Evolutionary conservation across 805 yeast genomes (phyloP).

Genomic region (Saccharomyces jurei): DNA sequence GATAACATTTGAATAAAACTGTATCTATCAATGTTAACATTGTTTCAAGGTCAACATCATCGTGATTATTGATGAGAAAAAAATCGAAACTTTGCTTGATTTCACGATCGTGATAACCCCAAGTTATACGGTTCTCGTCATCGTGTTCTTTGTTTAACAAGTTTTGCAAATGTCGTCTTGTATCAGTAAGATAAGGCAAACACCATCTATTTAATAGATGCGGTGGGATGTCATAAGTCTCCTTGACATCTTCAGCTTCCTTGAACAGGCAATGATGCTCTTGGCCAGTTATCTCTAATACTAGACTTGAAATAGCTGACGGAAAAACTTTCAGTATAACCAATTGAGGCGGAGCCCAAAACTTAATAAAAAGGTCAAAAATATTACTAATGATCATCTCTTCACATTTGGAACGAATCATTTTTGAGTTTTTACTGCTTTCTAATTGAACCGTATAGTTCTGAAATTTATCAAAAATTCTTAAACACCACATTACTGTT

Average conservation of each 20-base stretch:
- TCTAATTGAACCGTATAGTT: slow-evolving; percentile 6
- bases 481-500: slow-evolving; percentile 24
- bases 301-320: slow-evolving; percentile 19
- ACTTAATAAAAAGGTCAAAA: slow-evolving; percentile 38
- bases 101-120: slow-evolving; percentile 16
- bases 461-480: slow-evolving; percentile 17
- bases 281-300: slow-evolving; percentile 9
- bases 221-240: slow-evolving; percentile 6
- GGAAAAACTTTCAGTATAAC: slow-evolving; percentile 43
- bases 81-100: slow-evolving; percentile 22
- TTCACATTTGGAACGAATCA: slow-evolving; percentile 8
- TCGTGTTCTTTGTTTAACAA: slow-evolving; percentile 10
- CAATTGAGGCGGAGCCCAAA: slow-evolving; percentile 51
- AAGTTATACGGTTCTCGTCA: slow-evolving; percentile 8
- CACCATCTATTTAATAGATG: slow-evolving; percentile 26
- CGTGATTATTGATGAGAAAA: slow-evolving; percentile 26
- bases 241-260: not conserved
- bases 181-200: slow-evolving; percentile 40
- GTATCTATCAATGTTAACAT: slow-evolving; percentile 57
- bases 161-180: slow-evolving; percentile 37
- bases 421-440: not conserved
- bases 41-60: slow-evolving; percentile 31
- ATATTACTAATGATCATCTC: slow-evolving; percentile 14
- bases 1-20: slow-evolving; percentile 66
- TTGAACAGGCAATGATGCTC: slow-evolving; percentile 10